Percentiles rank a stretch among this genome's conserved stretches.
phyloP scores from a whole-genome alignment of 495 filamentous ascomycete species.

The Annulohypoxylon stygium region DNA sequence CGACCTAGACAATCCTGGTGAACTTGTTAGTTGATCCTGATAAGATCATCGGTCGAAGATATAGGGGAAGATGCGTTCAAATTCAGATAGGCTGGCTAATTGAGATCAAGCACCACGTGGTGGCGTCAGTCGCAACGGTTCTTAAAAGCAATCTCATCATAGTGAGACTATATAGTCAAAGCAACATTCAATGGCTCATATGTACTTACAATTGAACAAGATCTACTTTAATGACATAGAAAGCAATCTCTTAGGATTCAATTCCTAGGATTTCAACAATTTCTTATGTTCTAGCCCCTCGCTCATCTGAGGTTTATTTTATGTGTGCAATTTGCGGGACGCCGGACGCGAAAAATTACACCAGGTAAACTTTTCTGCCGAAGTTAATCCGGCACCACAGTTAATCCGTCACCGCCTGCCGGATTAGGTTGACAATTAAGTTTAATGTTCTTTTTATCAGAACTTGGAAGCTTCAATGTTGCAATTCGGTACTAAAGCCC shows the following conservation, averaged over 20 bases:
- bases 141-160: slow-evolving; percentile 68
- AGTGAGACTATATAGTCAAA: slow-evolving; percentile 24
- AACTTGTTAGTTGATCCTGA: slow-evolving; percentile 25
- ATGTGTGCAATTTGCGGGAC: background rate
- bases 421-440: slow-evolving; percentile 17
- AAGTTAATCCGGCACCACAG: slow-evolving; percentile 15
- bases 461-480: slow-evolving; percentile 17
- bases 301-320: background rate
- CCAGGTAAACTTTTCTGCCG: slow-evolving; percentile 29
- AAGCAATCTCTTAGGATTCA: slow-evolving; percentile 4
- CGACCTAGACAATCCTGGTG: slow-evolving; percentile 16
- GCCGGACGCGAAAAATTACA: background rate
- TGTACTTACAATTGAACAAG: slow-evolving; percentile 21
- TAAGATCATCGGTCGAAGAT: background rate
- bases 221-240: background rate
- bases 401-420: slow-evolving; percentile 50
- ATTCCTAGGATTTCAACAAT: background rate
- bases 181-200: background rate
- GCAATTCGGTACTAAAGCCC: slow-evolving; percentile 15
- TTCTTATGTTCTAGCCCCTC: background rate
- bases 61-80: slow-evolving; percentile 43
- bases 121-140: slow-evolving; percentile 97
- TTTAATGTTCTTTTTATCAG: slow-evolving; percentile 31
- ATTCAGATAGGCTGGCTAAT: slow-evolving; percentile 63
- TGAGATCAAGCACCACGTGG: slow-evolving; percentile 71